Evolutionary conservation across 768 basidiomycete genomes (phyloP).

Genomic region (Podaxis rugospora): DNA sequence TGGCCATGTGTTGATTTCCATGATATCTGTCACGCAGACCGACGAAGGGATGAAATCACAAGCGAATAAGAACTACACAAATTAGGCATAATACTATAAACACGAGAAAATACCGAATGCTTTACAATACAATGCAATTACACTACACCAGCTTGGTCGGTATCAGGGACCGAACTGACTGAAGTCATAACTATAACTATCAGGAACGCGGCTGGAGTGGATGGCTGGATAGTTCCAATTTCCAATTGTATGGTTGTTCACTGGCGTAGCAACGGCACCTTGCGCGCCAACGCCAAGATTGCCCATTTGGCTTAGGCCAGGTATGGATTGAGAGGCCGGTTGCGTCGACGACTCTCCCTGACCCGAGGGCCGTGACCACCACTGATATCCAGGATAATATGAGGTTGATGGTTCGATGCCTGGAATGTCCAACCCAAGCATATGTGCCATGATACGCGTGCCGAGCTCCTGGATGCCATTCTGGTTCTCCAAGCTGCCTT

Average conservation of each 20-base stretch:
- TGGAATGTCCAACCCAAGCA: slow-evolving; percentile 63
- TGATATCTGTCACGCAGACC: neutral
- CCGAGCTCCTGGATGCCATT: slow-evolving; percentile 60
- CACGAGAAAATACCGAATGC: neutral
- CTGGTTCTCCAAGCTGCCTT: slow-evolving; percentile 23
- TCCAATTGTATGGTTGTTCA: neutral
- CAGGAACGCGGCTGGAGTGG: neutral
- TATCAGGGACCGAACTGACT: slow-evolving; percentile 9
- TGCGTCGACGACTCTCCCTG: slow-evolving; percentile 1
- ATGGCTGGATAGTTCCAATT: slow-evolving; percentile 4
- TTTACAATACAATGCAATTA: neutral
- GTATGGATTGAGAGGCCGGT: neutral
- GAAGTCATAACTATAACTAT: slow-evolving; percentile 11
- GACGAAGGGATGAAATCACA: neutral
- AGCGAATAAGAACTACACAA: slow-evolving; percentile 3
- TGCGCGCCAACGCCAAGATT: neutral
- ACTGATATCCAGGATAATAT: slow-evolving; percentile 55
- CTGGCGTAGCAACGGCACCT: neutral
- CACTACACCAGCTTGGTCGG: neutral
- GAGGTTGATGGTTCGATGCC: slow-evolving; percentile 59
- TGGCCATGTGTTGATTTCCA: neutral
- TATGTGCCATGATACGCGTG: slow-evolving; percentile 66
- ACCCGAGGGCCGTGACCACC: slow-evolving; percentile 49
- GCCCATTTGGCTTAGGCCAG: neutral
- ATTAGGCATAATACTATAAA: neutral